These are phyloP conservation scores for Helianthus tuberosus DNA, from an alignment of 129 eudicot genomes.

Conservation along the genomic window DNA sequence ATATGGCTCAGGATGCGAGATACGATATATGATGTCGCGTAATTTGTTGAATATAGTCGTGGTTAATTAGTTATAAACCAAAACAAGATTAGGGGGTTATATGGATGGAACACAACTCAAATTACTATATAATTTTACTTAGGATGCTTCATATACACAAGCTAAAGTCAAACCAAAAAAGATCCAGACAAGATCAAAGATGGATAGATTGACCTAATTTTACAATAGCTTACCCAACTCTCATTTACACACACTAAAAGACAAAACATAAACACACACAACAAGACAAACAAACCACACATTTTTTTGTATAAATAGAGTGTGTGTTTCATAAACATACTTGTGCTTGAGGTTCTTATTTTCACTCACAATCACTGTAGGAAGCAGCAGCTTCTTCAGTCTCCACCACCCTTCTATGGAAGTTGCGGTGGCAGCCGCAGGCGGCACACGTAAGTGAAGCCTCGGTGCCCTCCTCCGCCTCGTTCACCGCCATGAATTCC, in stretches of 20 bases:
- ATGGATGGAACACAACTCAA: not conserved
- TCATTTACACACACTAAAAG: constrained; percentile 40
- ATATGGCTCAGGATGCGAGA: too few relatives aligned
- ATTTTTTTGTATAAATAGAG: constrained; percentile 37
- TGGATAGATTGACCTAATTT: constrained; percentile 29
- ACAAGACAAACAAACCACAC: constrained; percentile 33
- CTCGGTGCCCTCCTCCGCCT: constrained; percentile 53
- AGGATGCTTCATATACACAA: constrained; percentile 16
- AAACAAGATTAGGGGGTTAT: too few relatives aligned
- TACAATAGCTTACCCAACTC: constrained; percentile 35
- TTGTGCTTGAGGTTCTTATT: constrained; percentile 25
- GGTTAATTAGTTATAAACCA: too few relatives aligned
- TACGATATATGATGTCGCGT: too few relatives aligned
- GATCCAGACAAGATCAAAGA: constrained; percentile 11
- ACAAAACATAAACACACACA: constrained; percentile 40
- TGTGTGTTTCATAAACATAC: too few relatives aligned
- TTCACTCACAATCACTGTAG: constrained; percentile 35
- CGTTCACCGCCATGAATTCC: constrained; percentile 62
- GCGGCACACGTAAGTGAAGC: constrained; percentile 76
- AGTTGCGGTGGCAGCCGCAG: constrained; percentile 88
- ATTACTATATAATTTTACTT: not conserved
- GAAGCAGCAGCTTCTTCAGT: constrained; percentile 52
- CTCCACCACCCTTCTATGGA: constrained; percentile 69
- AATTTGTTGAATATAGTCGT: too few relatives aligned
- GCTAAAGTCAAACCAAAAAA: constrained; percentile 4